Percentiles rank a stretch among this genome's conserved stretches.
These are phyloP conservation scores for Taphrina wiesneri DNA, from an alignment of 1,139 yeast genomes.

Conservation along the genomic window DNA sequence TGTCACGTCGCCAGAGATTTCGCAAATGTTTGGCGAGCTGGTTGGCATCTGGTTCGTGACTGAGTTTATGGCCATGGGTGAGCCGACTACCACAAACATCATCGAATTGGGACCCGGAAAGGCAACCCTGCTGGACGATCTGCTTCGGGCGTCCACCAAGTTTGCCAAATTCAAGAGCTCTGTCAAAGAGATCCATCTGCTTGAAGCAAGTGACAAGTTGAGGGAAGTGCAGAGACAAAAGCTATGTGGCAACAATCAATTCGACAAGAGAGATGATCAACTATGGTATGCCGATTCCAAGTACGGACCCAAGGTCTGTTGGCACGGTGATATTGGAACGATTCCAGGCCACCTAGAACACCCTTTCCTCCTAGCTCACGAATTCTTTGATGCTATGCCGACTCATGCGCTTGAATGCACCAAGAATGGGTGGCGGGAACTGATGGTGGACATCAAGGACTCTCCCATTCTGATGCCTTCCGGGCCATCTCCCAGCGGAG, in stretches of 20 bases:
- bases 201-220: constrained; percentile 73
- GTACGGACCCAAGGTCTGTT: constrained; percentile 59
- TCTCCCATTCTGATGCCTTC: constrained; percentile 33
- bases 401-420: constrained; percentile 67
- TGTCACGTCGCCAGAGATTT: constrained; percentile 82
- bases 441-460: constrained; percentile 58
- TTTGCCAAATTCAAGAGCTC: constrained; percentile 44
- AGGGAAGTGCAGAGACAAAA: constrained; percentile 58
- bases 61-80: constrained; percentile 61
- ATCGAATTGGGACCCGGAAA: constrained; percentile 88
- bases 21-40: constrained; percentile 85
- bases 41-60: constrained; percentile 67
- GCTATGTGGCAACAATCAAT: constrained; percentile 51
- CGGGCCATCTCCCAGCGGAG: constrained; percentile 33
- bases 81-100: constrained; percentile 56
- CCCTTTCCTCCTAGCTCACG: constrained; percentile 76
- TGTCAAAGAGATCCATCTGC: constrained; percentile 54
- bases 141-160: constrained; percentile 49
- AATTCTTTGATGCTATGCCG: constrained; percentile 84
- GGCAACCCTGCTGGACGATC: constrained; percentile 76
- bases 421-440: constrained; percentile 73
- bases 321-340: constrained; percentile 73
- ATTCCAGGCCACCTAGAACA: constrained; percentile 48
- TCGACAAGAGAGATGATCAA: constrained; percentile 47
- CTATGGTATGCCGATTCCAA: constrained; percentile 49